Conservation (phyloP, 2,329 filamentous ascomycete genomes). For the Aspergillus brunneoviolaceus region DNA sequence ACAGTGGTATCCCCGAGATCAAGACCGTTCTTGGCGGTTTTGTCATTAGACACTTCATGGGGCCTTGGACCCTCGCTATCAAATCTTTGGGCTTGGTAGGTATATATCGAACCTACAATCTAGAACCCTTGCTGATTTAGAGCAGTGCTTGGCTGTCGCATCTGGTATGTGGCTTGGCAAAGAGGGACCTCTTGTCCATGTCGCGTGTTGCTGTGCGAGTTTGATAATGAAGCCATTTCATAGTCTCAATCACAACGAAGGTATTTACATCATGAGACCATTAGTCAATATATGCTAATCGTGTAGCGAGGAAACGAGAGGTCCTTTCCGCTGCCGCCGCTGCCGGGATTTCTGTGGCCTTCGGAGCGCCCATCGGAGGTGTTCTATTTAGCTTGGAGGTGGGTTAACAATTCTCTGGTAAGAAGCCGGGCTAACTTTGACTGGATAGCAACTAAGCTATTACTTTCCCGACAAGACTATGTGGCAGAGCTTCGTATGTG, state of each 20-base stretch:
- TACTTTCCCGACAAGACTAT: constrained; percentile 99
- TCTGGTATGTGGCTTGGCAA: constrained; percentile 97
- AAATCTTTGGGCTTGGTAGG: constrained; percentile 84
- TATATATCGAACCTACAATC: not conserved
- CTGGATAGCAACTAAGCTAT: constrained; percentile 75
- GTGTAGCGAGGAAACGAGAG: constrained; percentile 81
- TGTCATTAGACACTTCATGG: constrained; percentile 83
- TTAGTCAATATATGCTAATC: constrained; percentile 18
- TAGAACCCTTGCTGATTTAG: constrained; percentile 25
- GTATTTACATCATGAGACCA: constrained; percentile 43
- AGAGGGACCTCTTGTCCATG: constrained; percentile 91
- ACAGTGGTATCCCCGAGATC: constrained; percentile 96
- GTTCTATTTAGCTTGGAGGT: constrained; percentile 94
- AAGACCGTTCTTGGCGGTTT: constrained; percentile 95
- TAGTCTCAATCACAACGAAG: constrained; percentile 82
- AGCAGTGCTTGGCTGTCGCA: constrained; percentile 79
- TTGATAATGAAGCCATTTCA: constrained; percentile 87
- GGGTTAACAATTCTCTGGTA: constrained; percentile 17
- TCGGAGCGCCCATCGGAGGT: constrained; percentile 89
- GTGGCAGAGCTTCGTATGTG: constrained; percentile 99
- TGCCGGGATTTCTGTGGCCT: constrained; percentile 89
- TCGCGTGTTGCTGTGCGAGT: constrained; percentile 94
- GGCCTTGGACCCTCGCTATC: constrained; percentile 81
- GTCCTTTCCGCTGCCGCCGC: constrained; percentile 89
- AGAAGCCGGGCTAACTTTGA: not conserved